Evolutionary conservation across 2,329 filamentous ascomycete genomes (phyloP).

Genomic region (Cercospora zeae-maydis): DNA sequence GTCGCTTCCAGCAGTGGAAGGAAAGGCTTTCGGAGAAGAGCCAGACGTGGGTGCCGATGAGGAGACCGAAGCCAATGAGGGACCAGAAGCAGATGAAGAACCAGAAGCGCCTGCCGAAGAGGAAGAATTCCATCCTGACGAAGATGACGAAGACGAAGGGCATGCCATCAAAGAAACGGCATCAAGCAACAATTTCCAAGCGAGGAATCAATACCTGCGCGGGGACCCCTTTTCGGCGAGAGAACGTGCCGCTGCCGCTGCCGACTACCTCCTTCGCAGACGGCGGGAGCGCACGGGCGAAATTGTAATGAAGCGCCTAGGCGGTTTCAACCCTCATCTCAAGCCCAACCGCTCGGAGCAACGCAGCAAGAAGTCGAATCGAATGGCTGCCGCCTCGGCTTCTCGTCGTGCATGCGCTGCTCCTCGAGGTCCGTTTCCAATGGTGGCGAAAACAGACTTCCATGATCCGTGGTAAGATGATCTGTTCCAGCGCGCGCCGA

Average conservation of each 20-base stretch:
- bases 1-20: neutral
- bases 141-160: neutral
- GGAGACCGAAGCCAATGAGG: no score
- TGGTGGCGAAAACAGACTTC: no score
- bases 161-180: neutral
- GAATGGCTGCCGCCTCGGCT: no score
- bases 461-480: no score
- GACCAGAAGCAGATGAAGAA: neutral
- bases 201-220: neutral
- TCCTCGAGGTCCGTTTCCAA: no score
- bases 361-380: no score
- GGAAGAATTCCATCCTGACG: neutral
- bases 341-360: neutral
- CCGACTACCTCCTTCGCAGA: neutral
- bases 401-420: no score
- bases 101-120: neutral
- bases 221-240: conserved; percentile 2
- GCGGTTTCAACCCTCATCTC: neutral
- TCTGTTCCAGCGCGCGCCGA: no score
- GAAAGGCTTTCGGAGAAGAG: neutral
- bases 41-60: neutral
- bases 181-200: neutral
- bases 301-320: neutral
- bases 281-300: neutral
- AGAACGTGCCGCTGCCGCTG: neutral